Base-by-base conservation (phyloP, 2,329 filamentous ascomycete genomes). In the Mycogone perniciosa region DNA sequence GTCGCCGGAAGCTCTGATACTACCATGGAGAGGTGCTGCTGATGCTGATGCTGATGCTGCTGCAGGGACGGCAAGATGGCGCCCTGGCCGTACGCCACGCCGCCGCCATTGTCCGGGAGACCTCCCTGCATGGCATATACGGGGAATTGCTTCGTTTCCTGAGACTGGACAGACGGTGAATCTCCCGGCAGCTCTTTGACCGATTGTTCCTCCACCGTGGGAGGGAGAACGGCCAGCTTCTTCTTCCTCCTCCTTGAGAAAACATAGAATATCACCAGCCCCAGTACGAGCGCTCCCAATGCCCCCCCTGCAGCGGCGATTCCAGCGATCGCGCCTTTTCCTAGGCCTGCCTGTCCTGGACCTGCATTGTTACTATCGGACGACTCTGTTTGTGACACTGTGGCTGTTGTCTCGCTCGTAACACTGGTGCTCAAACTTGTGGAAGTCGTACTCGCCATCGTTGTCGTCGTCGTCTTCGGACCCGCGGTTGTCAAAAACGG, bases 1-100 rank as follows among this genome's bases (percentile, higher is more conserved):
- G 49, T 38, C 8, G 44, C 49, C 7, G 49, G 49, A n/a, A 51
- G 44, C 44, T 51, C 49, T 9, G 49, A 51, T 31, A 51, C 40
- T 29, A 9, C 30, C 6, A 42, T 7, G 33, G 33, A 45, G 6
- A 20, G 45, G 33, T 11, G 34, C 34, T 29, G 48, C 41, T 27
- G 44, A 46, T 20, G 33, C 11, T 20, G 40, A 20, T n/a, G 41
- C 41, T 20, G 35, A 35, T 3, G 33, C 20, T 20, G 20, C 20
- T 20, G 20, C 20, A 20, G 20, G 20, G 20, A 20, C 20, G 20
- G 20, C 20, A 3, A 20, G 20, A 20, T 3, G 20, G 20, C 20
- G 20, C 20, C 20, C 20, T 20, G 20, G 20, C 20, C 20, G 20
- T 20, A 20, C 20, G 20, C 20, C 20, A 20, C 20, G 20, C 20